Conservation (phyloP, 306 rosid genomes). For the Gillenia trifoliata region DNA sequence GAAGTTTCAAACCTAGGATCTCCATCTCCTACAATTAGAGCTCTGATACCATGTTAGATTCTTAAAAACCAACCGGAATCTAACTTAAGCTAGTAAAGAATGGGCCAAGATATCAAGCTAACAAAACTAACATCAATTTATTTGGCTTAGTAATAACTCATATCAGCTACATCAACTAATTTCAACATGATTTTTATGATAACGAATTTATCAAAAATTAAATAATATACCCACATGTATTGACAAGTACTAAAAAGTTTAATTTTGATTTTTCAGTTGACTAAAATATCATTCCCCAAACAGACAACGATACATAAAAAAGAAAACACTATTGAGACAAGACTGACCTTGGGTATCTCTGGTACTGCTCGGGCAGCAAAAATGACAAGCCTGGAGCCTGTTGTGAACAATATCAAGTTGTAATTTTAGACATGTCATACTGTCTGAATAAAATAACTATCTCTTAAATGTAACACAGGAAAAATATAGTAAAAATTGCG, state of each 20-base stretch:
- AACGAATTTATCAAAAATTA: not conserved
- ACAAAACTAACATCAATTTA: not conserved
- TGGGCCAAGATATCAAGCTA: not conserved
- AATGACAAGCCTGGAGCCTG: slow-evolving; percentile 97
- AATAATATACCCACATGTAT: not conserved
- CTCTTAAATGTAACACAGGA: not conserved
- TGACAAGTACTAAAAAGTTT: not conserved
- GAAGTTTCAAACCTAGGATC: not conserved
- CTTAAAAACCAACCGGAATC: not conserved
- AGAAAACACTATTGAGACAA: not conserved
- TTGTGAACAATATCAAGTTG: slow-evolving; percentile 28
- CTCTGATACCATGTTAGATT: not conserved
- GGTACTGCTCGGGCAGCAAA: slow-evolving; percentile 67
- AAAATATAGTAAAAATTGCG: slow-evolving; percentile 2
- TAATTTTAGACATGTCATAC: slow-evolving; percentile 17
- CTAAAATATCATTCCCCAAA: not conserved
- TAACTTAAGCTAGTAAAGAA: not conserved
- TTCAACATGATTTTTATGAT: not conserved
- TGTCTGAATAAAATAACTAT: not conserved
- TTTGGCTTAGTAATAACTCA: not conserved
- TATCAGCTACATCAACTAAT: not conserved
- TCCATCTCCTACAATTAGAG: not conserved
- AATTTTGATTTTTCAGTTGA: not conserved
- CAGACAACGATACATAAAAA: not conserved
- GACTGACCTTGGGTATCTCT: slow-evolving; percentile 75